Evolutionary conservation across 768 basidiomycete genomes (phyloP).

Genomic region (Kwoniella newhampshirensis): DNA sequence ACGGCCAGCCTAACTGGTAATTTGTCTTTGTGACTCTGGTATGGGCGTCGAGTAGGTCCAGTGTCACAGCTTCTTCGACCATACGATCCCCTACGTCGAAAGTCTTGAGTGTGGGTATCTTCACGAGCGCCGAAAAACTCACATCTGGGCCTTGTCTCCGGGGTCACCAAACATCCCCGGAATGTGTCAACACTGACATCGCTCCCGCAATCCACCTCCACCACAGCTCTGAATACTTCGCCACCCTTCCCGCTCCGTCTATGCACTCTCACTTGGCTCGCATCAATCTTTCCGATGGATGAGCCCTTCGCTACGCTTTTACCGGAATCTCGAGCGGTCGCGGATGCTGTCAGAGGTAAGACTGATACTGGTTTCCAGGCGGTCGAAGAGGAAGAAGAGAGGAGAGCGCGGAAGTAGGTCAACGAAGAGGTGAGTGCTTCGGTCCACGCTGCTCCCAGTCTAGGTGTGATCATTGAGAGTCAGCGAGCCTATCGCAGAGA

Average conservation of each 20-base stretch:
- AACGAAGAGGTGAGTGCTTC: conserved; percentile 72
- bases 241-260: conserved; percentile 68
- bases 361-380: conserved; percentile 76
- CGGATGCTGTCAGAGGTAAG: conserved; percentile 32
- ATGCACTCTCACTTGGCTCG: conserved; percentile 74
- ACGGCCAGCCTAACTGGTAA: conserved; percentile 93
- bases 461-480: conserved; percentile 45
- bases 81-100: conserved; percentile 72
- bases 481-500: neutral
- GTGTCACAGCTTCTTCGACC: conserved; percentile 74
- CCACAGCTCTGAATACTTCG: conserved; percentile 76
- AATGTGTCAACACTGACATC: conserved; percentile 62
- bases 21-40: conserved; percentile 87
- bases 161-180: conserved; percentile 83
- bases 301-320: conserved; percentile 66
- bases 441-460: conserved; percentile 80
- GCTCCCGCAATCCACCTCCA: conserved; percentile 72
- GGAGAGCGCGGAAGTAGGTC: conserved; percentile 70
- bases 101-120: neutral
- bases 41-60: conserved; percentile 81
- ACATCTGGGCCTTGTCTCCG: conserved; percentile 73
- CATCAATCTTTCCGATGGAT: conserved; percentile 60
- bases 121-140: conserved; percentile 16
- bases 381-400: conserved; percentile 66
- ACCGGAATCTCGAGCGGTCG: conserved; percentile 39